Base-by-base conservation (phyloP, 108 stramenopile species). In the Aurantiochytrium sp. region DNA sequence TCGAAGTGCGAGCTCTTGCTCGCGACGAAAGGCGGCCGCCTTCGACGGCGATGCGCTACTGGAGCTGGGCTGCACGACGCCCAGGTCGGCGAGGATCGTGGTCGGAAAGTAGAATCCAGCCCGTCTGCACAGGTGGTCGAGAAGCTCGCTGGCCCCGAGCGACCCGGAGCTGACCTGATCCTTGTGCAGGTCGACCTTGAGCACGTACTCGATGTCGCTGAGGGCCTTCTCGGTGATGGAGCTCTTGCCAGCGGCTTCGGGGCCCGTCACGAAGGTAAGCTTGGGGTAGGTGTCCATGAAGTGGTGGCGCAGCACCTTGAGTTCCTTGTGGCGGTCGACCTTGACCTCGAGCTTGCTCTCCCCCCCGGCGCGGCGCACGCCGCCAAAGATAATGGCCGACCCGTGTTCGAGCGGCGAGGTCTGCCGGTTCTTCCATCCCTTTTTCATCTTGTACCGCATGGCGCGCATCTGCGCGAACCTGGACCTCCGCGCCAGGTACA, bases 111-210 rank as follows among this genome's bases (percentile, higher is more conserved):
- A 81, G 30, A 48, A 81, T 22, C 73, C 73, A 5, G 73, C 39
- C 17, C 45, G 21, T 42, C 73, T 12, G 45, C 39, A 41, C n/a
- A 81, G 73, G 24, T 81, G 73, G 3, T 81, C 73, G 30, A 81
- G 73, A 6, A 81, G 73, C 73, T 81, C 73, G 73, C 42, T 81
- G 42, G 73, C 73, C 17, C 73, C 73, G 19, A 81, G 39, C 21
- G 42, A 48, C 42, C 73, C 73, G 21, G 42, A 41, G 73, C 73
- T 81, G 45, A 81, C 73, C 45, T 81, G 73, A 12, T 81, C 73
- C 45, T 81, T 81, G 73, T 81, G 73, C 36, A 81, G 45, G 45
- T 81, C 73, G 21, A 81, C 73, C 73, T 48, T 81, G 42, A 81
- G 73, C 73, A 81, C 73, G 39, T 81, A 48, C n/a, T 81, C 73